A percentile compares a stretch with the other conserved stretches of the same genome.
Conservation (phyloP, 208 protist genomes). For the Kentomonas sorsogonicus region DNA sequence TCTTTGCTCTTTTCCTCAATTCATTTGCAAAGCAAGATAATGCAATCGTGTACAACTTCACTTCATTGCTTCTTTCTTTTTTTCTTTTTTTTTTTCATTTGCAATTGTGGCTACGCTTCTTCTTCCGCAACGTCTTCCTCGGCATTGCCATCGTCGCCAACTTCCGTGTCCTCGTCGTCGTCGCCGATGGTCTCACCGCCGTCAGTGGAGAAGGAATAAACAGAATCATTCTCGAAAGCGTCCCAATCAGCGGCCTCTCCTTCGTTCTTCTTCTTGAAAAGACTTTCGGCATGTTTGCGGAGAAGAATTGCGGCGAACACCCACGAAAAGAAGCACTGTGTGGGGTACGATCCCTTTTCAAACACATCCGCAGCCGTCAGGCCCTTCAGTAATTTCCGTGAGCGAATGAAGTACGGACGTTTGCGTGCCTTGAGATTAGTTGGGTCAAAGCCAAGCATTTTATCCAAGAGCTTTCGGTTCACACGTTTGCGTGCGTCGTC, state of each 20-base stretch:
- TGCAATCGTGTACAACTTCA: slow-evolving; percentile 5
- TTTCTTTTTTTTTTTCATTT: slow-evolving; percentile 9
- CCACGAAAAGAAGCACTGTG: slow-evolving; percentile 57
- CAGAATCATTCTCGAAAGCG: not conserved
- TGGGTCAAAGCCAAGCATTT: slow-evolving; percentile 49
- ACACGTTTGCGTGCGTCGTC: slow-evolving; percentile 38
- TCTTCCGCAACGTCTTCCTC: slow-evolving; percentile 14
- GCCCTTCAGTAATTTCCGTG: slow-evolving; percentile 42
- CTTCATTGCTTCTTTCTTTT: not conserved
- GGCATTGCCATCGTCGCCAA: slow-evolving; percentile 7
- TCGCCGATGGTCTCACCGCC: slow-evolving; percentile 13
- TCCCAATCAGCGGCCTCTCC: not conserved
- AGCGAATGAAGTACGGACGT: slow-evolving; percentile 42
- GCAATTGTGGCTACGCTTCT: not conserved
- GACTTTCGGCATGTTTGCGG: slow-evolving; percentile 23
- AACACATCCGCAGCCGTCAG: slow-evolving; percentile 39
- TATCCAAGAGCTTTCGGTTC: slow-evolving; percentile 31
- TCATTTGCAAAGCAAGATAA: not conserved
- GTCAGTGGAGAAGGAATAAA: slow-evolving; percentile 11
- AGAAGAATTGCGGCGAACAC: slow-evolving; percentile 42
- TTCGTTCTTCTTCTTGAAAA: not conserved
- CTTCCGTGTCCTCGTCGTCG: slow-evolving; percentile 5
- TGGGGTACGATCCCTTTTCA: slow-evolving; percentile 53
- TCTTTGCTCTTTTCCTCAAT: no score
- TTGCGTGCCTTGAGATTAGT: slow-evolving; percentile 31